A percentile compares a stretch with the other conserved stretches of the same genome.
Conservation (phyloP, 345 rosid genomes). For the Salix brachista region DNA sequence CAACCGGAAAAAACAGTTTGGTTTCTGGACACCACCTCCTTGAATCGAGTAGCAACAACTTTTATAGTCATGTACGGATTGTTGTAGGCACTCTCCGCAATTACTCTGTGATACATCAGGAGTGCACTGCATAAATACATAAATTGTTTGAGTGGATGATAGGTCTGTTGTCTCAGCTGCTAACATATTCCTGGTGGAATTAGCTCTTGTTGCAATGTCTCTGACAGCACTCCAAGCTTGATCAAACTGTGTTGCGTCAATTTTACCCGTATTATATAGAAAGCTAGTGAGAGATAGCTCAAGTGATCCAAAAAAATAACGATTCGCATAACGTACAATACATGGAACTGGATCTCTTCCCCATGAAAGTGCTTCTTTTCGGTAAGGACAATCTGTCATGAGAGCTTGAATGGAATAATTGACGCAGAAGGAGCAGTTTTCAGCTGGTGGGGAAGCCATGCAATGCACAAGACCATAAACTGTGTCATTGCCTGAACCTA, state of each 20-base stretch:
- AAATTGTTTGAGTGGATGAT: background rate
- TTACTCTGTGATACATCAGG: slow-evolving; percentile 22
- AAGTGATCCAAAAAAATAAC: slow-evolving; percentile 7
- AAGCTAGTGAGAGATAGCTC: background rate
- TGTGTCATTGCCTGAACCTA: slow-evolving; percentile 17
- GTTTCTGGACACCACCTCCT: slow-evolving; percentile 26
- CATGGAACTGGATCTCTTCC: slow-evolving; percentile 8
- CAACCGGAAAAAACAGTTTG: slow-evolving; percentile 24
- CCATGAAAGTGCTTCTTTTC: slow-evolving; percentile 22
- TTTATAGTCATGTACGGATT: slow-evolving; percentile 1
- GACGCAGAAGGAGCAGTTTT: slow-evolving; percentile 19
- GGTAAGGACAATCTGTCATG: slow-evolving; percentile 14
- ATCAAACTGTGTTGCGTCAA: too few relatives aligned
- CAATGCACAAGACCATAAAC: slow-evolving; percentile 22
- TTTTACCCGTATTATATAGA: too few relatives aligned
- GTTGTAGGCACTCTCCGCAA: slow-evolving; percentile 18
- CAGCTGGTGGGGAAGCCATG: slow-evolving; percentile 2
- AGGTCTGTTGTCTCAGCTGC: background rate
- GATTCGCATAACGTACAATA: slow-evolving; percentile 21
- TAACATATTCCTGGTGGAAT: too few relatives aligned
- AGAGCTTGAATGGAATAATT: slow-evolving; percentile 4
- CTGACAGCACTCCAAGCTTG: too few relatives aligned
- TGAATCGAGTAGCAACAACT: slow-evolving; percentile 19
- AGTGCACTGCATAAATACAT: slow-evolving; percentile 29
- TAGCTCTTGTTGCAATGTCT: too few relatives aligned